Evolutionary conservation across 345 rosid species (phyloP).

Genomic region (Eucalyptus erythrocorys): DNA sequence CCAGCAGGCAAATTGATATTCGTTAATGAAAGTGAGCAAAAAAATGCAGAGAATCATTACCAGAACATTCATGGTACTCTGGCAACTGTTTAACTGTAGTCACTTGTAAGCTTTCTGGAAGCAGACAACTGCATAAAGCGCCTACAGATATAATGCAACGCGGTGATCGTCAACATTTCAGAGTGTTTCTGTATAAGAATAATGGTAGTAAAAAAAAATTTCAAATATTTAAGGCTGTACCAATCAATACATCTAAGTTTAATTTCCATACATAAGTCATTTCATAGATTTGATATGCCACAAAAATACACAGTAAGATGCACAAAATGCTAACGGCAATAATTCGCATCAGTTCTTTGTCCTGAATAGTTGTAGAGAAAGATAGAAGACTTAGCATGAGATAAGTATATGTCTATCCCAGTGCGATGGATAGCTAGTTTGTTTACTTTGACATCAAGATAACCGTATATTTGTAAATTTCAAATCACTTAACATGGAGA

Average conservation of each 20-base stretch:
- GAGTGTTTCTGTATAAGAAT: background rate
- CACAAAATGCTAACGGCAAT: background rate
- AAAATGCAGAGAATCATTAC: constrained; percentile 1
- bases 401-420: background rate
- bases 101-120: constrained; percentile 72
- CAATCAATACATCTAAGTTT: background rate
- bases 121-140: constrained; percentile 55
- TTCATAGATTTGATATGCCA: background rate
- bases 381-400: background rate
- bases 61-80: constrained; percentile 43
- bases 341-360: background rate
- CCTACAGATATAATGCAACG: constrained; percentile 8
- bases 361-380: background rate
- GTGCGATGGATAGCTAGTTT: background rate
- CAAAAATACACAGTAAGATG: background rate
- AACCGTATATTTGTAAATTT: background rate
- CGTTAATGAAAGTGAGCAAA: background rate
- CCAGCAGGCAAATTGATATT: background rate
- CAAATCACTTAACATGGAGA: background rate
- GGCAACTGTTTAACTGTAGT: constrained; percentile 55
- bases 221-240: background rate
- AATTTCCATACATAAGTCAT: background rate
- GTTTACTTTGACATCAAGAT: background rate
- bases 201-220: background rate
- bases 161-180: background rate